Evolutionary conservation across 352 stramenopile genomes (phyloP), one percentile per base, ranked within the genome.

Genomic region (Phytopythium ostracodes): DNA sequence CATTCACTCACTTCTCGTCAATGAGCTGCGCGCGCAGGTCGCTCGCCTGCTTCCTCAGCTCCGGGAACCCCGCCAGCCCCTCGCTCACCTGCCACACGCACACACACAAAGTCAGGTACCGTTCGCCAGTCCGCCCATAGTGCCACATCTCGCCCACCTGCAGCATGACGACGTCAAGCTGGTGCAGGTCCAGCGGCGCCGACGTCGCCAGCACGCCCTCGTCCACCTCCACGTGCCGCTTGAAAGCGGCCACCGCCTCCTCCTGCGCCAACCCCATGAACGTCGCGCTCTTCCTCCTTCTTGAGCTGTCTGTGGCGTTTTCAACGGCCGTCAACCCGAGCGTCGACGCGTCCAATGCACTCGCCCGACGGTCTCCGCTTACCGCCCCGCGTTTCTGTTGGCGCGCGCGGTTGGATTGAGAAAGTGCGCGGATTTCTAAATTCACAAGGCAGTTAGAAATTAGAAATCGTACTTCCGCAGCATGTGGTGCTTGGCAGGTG

Each of bases 171-270:
- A 64, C 67, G 56, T 84, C 76, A 24, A 91, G 64, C 36, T 75
- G 61, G 1, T 67, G 62, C 1, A 68, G 71, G 29, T 83, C 67
- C 47, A 91, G 68, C 44, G 78, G 76, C 56, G 78, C 76, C 8
- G 80, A 85, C 35, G 82, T 89, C 50, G 76, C 79, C 57, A 91
- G 62, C 52, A 91, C 73, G 53, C 73, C 73, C 42, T 89, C 80
- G 59, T 88, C 80, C 53, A 89, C 52, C 70, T 79, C 75, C 63
- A 91, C 82, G 67, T 89, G 75, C 56, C 70, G 62, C 60, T 84
- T 76, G 53, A 91, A 91, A 38, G 56, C 67, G 46, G 73, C 78
- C 20, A 67, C 71, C 27, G 53, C 62, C 33, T 59, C 56, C 65
- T 75, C 64, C 73, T 75, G 76, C 43, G 27, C 27, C 31, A 38